Percentiles rank a stretch among this genome's conserved stretches.
phyloP scores from a whole-genome alignment of 768 basidiomycete genomes.

The Filobasidium floriforme region DNA sequence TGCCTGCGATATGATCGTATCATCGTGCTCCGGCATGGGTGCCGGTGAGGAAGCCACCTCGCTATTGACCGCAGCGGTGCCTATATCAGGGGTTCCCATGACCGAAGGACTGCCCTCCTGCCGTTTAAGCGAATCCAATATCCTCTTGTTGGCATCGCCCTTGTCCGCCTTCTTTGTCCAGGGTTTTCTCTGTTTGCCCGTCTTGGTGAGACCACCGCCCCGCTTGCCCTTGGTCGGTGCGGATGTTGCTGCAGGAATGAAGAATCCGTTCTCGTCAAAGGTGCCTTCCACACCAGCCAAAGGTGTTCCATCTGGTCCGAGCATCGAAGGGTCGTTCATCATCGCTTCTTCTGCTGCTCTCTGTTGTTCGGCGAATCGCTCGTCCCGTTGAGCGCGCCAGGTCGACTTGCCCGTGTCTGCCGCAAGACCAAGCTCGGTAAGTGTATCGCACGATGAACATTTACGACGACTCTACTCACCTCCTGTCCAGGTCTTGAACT shows the following conservation, averaged over 20 bases:
- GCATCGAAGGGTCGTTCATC: not conserved
- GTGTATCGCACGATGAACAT: not conserved
- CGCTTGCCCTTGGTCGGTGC: not conserved
- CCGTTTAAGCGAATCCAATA: not conserved
- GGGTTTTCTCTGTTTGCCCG: not conserved
- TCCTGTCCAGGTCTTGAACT: not conserved
- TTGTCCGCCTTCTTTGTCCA: slow-evolving; percentile 9
- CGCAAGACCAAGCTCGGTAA: not conserved
- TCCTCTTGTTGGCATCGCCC: not conserved
- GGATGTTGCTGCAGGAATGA: not conserved
- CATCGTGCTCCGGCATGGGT: slow-evolving; percentile 1
- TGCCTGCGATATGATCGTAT: not conserved
- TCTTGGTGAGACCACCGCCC: not conserved
- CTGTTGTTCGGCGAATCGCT: not conserved
- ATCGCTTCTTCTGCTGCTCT: not conserved
- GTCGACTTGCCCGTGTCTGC: not conserved
- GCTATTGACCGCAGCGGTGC: slow-evolving; percentile 1
- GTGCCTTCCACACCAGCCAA: not conserved
- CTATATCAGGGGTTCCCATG: not conserved
- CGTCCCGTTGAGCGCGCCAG: not conserved
- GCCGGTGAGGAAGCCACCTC: not conserved
- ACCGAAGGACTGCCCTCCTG: not conserved
- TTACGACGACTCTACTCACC: not conserved
- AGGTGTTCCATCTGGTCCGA: not conserved
- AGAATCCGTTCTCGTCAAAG: not conserved